A percentile compares a stretch with the other conserved stretches of the same genome.
Conservation (phyloP, 371 early-diverging fungal species). For the Mucor indicus region DNA sequence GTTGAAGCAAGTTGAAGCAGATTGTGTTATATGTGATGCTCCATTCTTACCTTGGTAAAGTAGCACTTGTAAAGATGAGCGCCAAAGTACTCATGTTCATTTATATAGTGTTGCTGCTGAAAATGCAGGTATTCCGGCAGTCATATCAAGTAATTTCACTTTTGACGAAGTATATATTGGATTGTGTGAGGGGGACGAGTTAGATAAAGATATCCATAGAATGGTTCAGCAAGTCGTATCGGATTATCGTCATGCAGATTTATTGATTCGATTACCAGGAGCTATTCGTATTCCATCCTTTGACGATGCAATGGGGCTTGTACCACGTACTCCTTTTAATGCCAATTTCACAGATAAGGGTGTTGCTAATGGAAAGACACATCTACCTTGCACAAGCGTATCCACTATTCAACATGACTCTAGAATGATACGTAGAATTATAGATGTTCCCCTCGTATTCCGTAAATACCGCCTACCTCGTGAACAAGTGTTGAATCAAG, state of each 20-base stretch:
- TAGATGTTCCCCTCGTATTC: constrained; percentile 66
- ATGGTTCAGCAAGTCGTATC: constrained; percentile 46
- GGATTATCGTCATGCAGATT: constrained; percentile 60
- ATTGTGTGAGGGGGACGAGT: constrained; percentile 53
- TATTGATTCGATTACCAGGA: constrained; percentile 68
- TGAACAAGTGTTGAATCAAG: constrained; percentile 46
- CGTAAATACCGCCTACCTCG: constrained; percentile 48
- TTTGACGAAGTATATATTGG: constrained; percentile 74
- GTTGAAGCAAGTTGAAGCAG: constrained; percentile 53
- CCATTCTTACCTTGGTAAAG: constrained; percentile 67
- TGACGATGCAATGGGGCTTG: constrained; percentile 36
- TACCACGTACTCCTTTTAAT: constrained; percentile 36
- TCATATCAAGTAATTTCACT: constrained; percentile 74
- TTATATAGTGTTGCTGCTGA: constrained; percentile 55
- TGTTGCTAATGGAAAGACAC: constrained; percentile 42
- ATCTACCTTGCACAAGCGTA: constrained; percentile 33
- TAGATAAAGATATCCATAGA: constrained; percentile 48
- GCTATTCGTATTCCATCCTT: constrained; percentile 68
- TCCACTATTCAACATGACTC: constrained; percentile 23
- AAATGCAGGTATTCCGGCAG: constrained; percentile 58
- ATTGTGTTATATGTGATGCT: constrained; percentile 70
- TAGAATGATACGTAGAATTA: constrained; percentile 32
- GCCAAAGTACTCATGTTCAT: neutral
- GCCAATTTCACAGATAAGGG: constrained; percentile 28
- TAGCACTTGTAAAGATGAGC: neutral